Base-by-base conservation (phyloP, 257 asterid species). In the Nyctanthes arbortristis region DNA sequence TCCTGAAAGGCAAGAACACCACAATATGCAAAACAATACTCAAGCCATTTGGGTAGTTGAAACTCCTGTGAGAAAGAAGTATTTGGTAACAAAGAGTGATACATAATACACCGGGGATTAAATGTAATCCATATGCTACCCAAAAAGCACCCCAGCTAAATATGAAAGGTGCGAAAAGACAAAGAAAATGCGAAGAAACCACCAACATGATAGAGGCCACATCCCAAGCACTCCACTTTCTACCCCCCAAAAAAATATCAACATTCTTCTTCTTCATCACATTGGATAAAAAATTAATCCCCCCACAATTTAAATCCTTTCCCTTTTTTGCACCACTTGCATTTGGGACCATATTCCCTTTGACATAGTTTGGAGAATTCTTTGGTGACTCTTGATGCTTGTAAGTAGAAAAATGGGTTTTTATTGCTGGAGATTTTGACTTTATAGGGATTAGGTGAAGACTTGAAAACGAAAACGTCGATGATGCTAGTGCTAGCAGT, bases 111-210 rank as follows among this genome's bases (percentile, higher is more conserved):
- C 84, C 86, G 49, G 84, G 78, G 16, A 75, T 33, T 36, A 82
- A 29, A 30, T 88, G 83, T 80, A 91, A 66, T 2, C 79, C 92
- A 67, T 77, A 68, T 33, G 94, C 89, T 24, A 83, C n/a, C 12
- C 78, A 70, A 55, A 85, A 33, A 3, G 94, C 96, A 22, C n/a
- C 77, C 87, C 87, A 85, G 59, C 65, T 88, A 87, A 88, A 91
- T 16, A 84, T 77, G 30, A 84, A 90, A 0, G 96, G 96, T 16
- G 92, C 96, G 3, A 80, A 76, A 33, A 88, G 49, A 64, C 94
- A 73, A 11, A 88, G 52, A 56, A 80, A 69, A 82, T 88, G 97
- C 94, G 84, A n/a, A n/a, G 75, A 79, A 33, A 69, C 70, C 25
- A 88, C 86, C n/a, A 84, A 87, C 25, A 73, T 80, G 39, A 83